Conservation (phyloP, 768 basidiomycete genomes). For the Daedaleopsis sinensis region DNA sequence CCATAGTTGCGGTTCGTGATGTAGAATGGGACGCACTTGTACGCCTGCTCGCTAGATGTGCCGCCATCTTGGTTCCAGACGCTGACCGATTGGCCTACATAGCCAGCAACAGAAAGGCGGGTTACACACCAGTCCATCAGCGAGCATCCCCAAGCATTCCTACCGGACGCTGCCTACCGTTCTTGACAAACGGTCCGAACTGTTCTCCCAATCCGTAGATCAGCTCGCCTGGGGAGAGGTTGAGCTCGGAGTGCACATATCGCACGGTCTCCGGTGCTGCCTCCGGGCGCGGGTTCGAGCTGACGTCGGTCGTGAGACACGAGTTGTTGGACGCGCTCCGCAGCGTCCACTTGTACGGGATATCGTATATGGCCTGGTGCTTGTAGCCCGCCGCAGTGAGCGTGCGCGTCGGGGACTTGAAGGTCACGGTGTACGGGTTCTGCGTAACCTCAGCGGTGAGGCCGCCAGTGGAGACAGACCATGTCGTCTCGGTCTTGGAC, state of each 20-base stretch:
- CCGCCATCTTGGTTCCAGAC: slow-evolving; percentile 81
- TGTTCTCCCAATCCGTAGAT: slow-evolving; percentile 79
- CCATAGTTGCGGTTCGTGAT: slow-evolving; percentile 74
- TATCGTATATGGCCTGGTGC: slow-evolving; percentile 58
- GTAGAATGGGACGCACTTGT: slow-evolving; percentile 71
- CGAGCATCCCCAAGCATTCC: neutral
- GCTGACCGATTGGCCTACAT: slow-evolving; percentile 61
- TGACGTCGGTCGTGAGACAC: slow-evolving; percentile 57
- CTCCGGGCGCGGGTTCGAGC: slow-evolving; percentile 56
- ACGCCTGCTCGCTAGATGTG: slow-evolving; percentile 68
- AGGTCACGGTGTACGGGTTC: slow-evolving; percentile 64
- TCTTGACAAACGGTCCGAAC: slow-evolving; percentile 76
- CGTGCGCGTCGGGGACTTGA: slow-evolving; percentile 50
- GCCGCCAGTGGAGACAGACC: slow-evolving; percentile 48
- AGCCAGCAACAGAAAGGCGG: neutral
- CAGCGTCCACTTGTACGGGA: slow-evolving; percentile 56
- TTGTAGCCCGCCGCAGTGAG: slow-evolving; percentile 56
- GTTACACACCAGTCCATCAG: neutral
- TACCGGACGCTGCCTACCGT: slow-evolving; percentile 50
- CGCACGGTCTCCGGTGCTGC: slow-evolving; percentile 45
- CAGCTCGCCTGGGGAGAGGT: slow-evolving; percentile 68
- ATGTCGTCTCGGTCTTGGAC: slow-evolving; percentile 23
- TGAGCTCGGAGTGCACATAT: slow-evolving; percentile 62
- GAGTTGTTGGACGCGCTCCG: slow-evolving; percentile 55
- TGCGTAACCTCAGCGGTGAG: slow-evolving; percentile 58